Conservation (phyloP, 2,329 filamentous ascomycete genomes). For the Zymoseptoria brevis region DNA sequence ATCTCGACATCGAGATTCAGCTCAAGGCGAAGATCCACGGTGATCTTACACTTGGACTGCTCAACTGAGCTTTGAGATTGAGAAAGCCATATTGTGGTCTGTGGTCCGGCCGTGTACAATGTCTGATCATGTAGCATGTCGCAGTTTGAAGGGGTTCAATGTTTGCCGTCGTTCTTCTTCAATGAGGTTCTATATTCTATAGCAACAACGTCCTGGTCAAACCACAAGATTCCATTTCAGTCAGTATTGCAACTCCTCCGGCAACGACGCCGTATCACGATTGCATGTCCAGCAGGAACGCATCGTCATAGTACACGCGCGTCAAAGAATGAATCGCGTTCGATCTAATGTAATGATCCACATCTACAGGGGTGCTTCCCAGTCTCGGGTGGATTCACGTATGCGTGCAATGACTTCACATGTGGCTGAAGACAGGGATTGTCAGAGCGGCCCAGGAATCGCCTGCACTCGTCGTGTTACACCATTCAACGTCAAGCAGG, state of each 20-base stretch:
- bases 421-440: conserved; percentile 9
- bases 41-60: conserved; percentile 51
- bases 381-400: background rate
- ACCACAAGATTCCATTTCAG: background rate
- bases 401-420: background rate
- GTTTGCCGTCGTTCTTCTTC: background rate
- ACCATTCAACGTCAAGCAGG: conserved; percentile 6
- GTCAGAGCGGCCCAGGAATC: background rate
- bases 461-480: background rate
- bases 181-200: background rate
- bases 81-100: background rate
- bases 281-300: background rate
- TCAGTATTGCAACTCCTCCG: too few relatives aligned
- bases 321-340: background rate
- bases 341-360: background rate
- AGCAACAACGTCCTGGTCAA: background rate
- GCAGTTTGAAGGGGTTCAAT: background rate
- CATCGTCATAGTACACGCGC: background rate
- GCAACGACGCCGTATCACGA: background rate
- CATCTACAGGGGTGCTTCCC: background rate
- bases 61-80: conserved; percentile 26
- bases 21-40: conserved; percentile 59
- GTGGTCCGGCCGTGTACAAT: background rate
- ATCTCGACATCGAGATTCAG: conserved; percentile 56
- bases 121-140: background rate